These are phyloP conservation scores for Botrytis squamosa DNA, from an alignment of 2,329 filamentous ascomycete genomes.

Conservation along the genomic window DNA sequence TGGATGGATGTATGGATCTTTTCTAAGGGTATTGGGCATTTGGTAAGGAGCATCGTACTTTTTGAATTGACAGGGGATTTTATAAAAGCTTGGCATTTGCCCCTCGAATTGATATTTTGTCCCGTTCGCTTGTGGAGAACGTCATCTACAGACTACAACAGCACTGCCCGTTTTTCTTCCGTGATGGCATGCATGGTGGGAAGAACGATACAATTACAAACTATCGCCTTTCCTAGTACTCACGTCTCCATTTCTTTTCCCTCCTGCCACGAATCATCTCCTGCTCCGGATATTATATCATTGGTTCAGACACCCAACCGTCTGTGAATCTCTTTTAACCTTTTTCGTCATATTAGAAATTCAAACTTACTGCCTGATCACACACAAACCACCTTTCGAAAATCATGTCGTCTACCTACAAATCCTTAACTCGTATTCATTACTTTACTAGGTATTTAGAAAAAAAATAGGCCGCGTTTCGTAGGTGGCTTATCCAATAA, in stretches of 20 bases:
- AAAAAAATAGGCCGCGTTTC: not conserved
- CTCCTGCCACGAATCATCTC: not conserved
- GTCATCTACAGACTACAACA: not conserved
- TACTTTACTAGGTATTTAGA: not conserved
- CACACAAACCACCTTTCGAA: not conserved
- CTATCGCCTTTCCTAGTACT: not conserved
- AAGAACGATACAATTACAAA: not conserved
- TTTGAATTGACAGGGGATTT: not conserved
- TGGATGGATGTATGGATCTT: not conserved
- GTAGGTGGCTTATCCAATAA: not conserved
- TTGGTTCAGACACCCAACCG: not conserved
- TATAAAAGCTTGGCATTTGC: not conserved
- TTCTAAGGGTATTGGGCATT: not conserved
- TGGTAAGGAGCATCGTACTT: not conserved
- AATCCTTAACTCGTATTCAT: not conserved
- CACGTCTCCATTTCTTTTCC: not conserved
- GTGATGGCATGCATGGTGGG: not conserved
- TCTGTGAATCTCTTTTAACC: not conserved
- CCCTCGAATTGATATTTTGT: not conserved
- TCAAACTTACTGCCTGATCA: not conserved
- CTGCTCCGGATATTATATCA: not conserved
- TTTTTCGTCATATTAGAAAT: not conserved
- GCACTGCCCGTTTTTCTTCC: not conserved
- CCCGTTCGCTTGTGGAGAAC: slow-evolving; percentile 2
- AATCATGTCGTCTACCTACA: not conserved